Base-by-base conservation (phyloP, 129 eudicot genomes). In the Artemisia annua region DNA sequence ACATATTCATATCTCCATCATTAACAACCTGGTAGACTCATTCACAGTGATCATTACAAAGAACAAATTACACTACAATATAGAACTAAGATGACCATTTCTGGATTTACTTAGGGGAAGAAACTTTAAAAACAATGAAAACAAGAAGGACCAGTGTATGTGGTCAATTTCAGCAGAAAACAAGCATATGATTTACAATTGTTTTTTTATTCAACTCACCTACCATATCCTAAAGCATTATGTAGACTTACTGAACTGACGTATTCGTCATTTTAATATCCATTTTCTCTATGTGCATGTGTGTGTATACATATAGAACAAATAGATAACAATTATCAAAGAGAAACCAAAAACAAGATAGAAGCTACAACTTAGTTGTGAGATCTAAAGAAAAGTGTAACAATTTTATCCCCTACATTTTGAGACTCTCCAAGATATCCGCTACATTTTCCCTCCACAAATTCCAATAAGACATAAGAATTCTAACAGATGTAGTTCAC, bases 1-100 rank as follows among this genome's bases (percentile, higher is more conserved):
- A 94, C 79, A 94, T 79, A 62, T 84, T 82, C 98, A 94, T 94
- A 43, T 94, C 98, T 69, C 98, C 98, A 78, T 94, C 98, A 83
- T 94, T 94, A 69, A 94, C 98, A 66, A 94, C 98, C 98, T 94
- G 75, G 72, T 51, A 78, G 17, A 19, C 74, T 73, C 64, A 74
- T 43, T 44, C 16, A 19, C 13, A 53, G 26, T 48, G 50, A 30
- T 18, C 10, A 9, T 48, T 66, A 26, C 46, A 63, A 9, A 63
- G 56, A 17, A 24, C 10, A 16, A 74, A 19, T 51, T 16, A 67
- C 8, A 51, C 11, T 39, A 60, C 52, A 69, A 24, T 53, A 48
- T 11, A 43, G 0, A 63, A 5, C 46, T 9, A 17, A 28, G 80
- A 53, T 70, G 78, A 18, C 50, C 58, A 51, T 49, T 69, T 65